Base-by-base conservation (phyloP, 805 yeast genomes). In the Kregervanrija delftensis region DNA sequence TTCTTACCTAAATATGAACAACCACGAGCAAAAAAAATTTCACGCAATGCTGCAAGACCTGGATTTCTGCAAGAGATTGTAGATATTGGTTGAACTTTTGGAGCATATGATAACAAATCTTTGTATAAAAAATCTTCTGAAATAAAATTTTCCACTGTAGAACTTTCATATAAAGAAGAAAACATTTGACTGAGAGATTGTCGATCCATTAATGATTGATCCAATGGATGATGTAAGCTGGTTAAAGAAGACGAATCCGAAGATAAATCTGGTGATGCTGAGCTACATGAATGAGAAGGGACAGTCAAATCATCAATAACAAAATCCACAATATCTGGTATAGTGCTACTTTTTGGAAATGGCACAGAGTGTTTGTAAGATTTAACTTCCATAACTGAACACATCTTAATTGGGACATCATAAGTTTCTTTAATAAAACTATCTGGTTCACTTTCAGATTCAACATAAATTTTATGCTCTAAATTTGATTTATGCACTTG, bases 1-100 rank as follows among this genome's bases (percentile, higher is more conserved):
- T 58, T 54, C 56, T 65, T 63, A 2, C 68, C 62, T n/a, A 66
- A 45, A 44, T 54, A 63, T 0, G 69, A 52, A 8, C 69, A 65
- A 5, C 73, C 74, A 53, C 71, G 66, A 11, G 72, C 67, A 40
- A 56, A 54, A 5, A 69, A 66, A 2, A 70, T 61, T 37, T 62
- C 63, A 31, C 62, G 53, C 42, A 69, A 49, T n/a, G 53, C 48
- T 8, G 50, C 46, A 6, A 45, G 15, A 8, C 45, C 14, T 13
- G 51, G 48, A 14, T 40, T 40, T 43, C 40, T 46, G 13, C 40
- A 37, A 8, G 39, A 37, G 36, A 54, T 50, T 34, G 63, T 66
- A 4, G 66, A 50, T 28, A 42, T 33, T 22, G 28, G 28, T 11
- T 11, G 28, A 2, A 43, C 30, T 33, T 55, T 51, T 3, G 72